Base-by-base conservation (phyloP, 495 filamentous ascomycete genomes). In the Coniosporium apollinis region DNA sequence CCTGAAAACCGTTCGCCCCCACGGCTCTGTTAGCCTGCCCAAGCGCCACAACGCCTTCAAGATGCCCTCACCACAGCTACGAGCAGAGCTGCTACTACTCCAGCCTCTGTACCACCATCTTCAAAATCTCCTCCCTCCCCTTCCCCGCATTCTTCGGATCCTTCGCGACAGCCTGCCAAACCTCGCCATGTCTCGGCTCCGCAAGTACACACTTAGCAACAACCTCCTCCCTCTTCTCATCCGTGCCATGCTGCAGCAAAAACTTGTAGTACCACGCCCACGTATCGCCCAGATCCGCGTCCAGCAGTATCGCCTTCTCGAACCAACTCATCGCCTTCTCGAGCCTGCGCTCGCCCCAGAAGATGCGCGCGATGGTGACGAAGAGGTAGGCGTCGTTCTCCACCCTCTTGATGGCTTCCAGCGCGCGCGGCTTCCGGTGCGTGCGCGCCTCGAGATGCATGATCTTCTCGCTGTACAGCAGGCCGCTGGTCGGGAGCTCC, bases 201-300 rank as follows among this genome's bases (percentile, higher is more conserved):
- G 69, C 78, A 21, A 72, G 45, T 17, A 76, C 57, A 49, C 78
- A 82, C 59, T 86, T 87, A 24, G 60, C 62, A 8, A 91, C 47
- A 30, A 91, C 74, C 44, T 92, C 85, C 14, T 59, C 64, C 48
- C 79, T 60, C 76, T 93, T 93, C 58, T 96, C 89, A 52, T 75
- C 79, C 18, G 80, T 92, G 4, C 91, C 91, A 61, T 97, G 83
- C 66, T 89, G 76, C 42, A 69, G 39, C 46, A 94, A 51, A 50
- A 94, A 97, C 57, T 87, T 91, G 56, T 79, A 89, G 48, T 94
- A 97, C 87, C 87, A 97, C 25, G 83, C 89, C 89, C 89, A 97
- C 4, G 76, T 83, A 60, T 97, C 89, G 21, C 91, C 89, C 20
- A 74, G 55, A 52, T 94, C 86, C 18, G 73, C 67, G 47, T 96